Percentiles rank a stretch among this genome's conserved stretches.
These are phyloP conservation scores for Atkinsonella texensis DNA, from an alignment of 2,329 filamentous ascomycete species.

Conservation along the genomic window DNA sequence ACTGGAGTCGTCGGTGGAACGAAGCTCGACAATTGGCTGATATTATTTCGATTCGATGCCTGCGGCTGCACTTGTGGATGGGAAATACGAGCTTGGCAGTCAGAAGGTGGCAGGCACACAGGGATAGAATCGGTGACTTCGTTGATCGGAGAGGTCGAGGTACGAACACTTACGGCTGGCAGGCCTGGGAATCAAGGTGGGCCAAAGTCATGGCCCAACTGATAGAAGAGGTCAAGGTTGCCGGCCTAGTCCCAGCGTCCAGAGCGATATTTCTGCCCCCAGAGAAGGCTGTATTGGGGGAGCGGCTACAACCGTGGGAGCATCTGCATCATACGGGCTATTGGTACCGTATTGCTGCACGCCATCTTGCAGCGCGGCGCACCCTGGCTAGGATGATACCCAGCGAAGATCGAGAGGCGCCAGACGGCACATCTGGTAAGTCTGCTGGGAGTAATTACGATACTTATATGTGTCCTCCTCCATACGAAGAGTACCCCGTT, in stretches of 20 bases:
- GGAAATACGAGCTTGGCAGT: constrained; percentile 69
- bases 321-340: constrained; percentile 54
- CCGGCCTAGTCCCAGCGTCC: constrained; percentile 34
- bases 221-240: constrained; percentile 41
- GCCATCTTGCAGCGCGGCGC: constrained; percentile 42
- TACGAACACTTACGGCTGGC: constrained; percentile 82
- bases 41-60: constrained; percentile 62
- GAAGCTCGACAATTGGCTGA: constrained; percentile 86
- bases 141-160: constrained; percentile 76
- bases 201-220: constrained; percentile 49
- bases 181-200: constrained; percentile 81
- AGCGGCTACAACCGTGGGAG: constrained; percentile 51
- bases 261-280: constrained; percentile 38
- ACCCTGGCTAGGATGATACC: constrained; percentile 43
- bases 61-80: constrained; percentile 74
- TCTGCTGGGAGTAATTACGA: constrained; percentile 44
- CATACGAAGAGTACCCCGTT: constrained; percentile 46
- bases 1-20: constrained; percentile 83
- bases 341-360: constrained; percentile 50
- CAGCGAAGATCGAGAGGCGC: constrained; percentile 42
- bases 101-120: constrained; percentile 68
- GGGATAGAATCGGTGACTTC: constrained; percentile 60
- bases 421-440: constrained; percentile 34
- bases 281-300: constrained; percentile 46
- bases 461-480: constrained; percentile 54